phyloP scores from a whole-genome alignment of 345 rosid genomes.

The Sisymbrium irio region DNA sequence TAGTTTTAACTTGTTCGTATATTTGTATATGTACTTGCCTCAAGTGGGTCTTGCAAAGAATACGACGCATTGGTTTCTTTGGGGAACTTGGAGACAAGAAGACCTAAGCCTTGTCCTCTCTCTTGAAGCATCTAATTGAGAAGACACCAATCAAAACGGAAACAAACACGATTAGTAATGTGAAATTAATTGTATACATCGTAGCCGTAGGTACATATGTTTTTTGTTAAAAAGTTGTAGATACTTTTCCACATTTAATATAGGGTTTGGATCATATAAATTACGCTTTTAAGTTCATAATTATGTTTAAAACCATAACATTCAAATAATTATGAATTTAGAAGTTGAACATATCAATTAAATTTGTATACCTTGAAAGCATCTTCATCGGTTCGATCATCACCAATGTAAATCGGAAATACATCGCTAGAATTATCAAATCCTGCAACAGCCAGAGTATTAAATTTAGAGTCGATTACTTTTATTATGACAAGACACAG shows the following conservation, averaged over 20 bases:
- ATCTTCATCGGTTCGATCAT: slow-evolving; percentile 91
- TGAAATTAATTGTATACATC: background rate
- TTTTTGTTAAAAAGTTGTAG: background rate
- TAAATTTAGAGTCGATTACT: background rate
- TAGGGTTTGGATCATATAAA: background rate
- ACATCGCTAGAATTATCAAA: slow-evolving; percentile 67
- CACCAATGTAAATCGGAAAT: slow-evolving; percentile 91
- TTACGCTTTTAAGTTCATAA: background rate
- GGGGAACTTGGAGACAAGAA: slow-evolving; percentile 86
- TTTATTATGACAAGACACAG: background rate
- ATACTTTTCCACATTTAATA: background rate
- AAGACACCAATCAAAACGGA: background rate
- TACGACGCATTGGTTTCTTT: slow-evolving; percentile 89
- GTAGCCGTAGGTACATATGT: too few relatives aligned
- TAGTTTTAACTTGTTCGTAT: background rate
- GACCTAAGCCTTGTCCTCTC: slow-evolving; percentile 91
- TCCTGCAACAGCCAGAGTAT: slow-evolving; percentile 42
- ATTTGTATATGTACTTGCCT: slow-evolving; percentile 36
- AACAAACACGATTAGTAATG: slow-evolving; percentile 6
- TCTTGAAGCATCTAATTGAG: slow-evolving; percentile 56
- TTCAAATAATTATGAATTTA: background rate
- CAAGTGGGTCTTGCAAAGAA: slow-evolving; percentile 75
- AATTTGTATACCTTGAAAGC: slow-evolving; percentile 79
- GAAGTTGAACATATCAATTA: background rate
- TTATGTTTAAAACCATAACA: background rate